Percentiles rank a stretch among this genome's conserved stretches.
These are phyloP conservation scores for Erodium moschatum DNA, from an alignment of 441 rosid genomes.

Conservation along the genomic window DNA sequence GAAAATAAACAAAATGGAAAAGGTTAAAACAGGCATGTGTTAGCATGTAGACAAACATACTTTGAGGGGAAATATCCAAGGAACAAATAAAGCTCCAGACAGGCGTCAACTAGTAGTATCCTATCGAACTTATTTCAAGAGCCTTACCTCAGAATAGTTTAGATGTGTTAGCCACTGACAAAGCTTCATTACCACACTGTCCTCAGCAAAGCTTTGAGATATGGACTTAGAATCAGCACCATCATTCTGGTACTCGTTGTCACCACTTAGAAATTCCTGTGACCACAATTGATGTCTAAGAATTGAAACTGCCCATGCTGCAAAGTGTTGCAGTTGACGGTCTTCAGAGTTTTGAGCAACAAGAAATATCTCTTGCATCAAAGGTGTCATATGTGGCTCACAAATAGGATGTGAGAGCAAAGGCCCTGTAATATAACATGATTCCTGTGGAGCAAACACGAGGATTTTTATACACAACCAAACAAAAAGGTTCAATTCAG, in stretches of 20 bases:
- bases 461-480: slow-evolving; percentile 15
- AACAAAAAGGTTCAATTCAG: slow-evolving; percentile 7
- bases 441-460: slow-evolving; percentile 46
- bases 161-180: slow-evolving; percentile 49
- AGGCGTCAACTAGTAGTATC: not conserved
- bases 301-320: slow-evolving; percentile 82
- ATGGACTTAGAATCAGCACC: slow-evolving; percentile 30
- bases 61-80: not conserved
- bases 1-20: not conserved
- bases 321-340: slow-evolving; percentile 58
- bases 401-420: slow-evolving; percentile 52
- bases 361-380: slow-evolving; percentile 80
- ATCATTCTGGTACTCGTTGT: slow-evolving; percentile 27
- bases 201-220: slow-evolving; percentile 53
- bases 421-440: slow-evolving; percentile 44
- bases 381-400: slow-evolving; percentile 44
- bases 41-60: not conserved
- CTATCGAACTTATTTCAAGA: slow-evolving; percentile 6
- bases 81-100: not conserved
- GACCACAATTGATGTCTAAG: slow-evolving; percentile 63
- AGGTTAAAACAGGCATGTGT: not conserved
- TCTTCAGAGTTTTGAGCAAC: slow-evolving; percentile 69
- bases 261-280: slow-evolving; percentile 31
- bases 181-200: slow-evolving; percentile 61
- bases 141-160: slow-evolving; percentile 41